A percentile compares a stretch with the other conserved stretches of the same genome.
These are phyloP conservation scores for Hibiscus syriacus DNA, from an alignment of 345 rosid species.

Conservation along the genomic window DNA sequence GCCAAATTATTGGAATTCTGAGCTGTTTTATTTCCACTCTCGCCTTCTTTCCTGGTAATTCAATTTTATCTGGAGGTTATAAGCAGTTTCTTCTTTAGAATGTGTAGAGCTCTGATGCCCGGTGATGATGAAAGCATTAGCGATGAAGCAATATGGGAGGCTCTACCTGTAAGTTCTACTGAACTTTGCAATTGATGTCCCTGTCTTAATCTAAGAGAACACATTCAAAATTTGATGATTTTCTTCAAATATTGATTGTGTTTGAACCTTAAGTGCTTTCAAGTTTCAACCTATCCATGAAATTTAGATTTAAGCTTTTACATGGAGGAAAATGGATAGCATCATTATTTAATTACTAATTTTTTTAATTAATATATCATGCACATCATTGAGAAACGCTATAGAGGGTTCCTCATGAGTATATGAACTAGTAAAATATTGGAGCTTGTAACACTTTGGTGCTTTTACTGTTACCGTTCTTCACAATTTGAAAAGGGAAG, in stretches of 20 bases:
- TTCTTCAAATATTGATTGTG: neutral
- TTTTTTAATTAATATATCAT: neutral
- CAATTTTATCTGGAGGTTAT: neutral
- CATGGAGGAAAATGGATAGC: neutral
- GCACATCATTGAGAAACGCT: neutral
- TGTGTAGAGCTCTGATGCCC: constrained; percentile 94
- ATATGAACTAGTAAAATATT: neutral
- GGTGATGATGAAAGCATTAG: constrained; percentile 83
- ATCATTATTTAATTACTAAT: neutral
- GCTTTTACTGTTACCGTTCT: constrained; percentile 1
- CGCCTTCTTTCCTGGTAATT: neutral
- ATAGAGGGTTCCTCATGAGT: neutral
- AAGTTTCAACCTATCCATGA: constrained; percentile 11
- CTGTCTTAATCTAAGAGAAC: neutral
- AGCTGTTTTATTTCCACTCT: neutral
- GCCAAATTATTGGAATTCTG: neutral
- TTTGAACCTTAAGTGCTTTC: neutral
- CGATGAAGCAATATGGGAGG: constrained; percentile 95
- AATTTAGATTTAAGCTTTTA: neutral
- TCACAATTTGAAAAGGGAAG: neutral
- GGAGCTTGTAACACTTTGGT: neutral
- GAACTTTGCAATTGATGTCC: neutral
- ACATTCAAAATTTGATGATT: neutral
- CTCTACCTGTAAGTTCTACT: constrained; percentile 73
- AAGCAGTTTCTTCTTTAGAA: constrained; percentile 36